These are phyloP conservation scores for Fomitopsis pinicola DNA, from an alignment of 1,284 basidiomycete species.

Conservation along the genomic window DNA sequence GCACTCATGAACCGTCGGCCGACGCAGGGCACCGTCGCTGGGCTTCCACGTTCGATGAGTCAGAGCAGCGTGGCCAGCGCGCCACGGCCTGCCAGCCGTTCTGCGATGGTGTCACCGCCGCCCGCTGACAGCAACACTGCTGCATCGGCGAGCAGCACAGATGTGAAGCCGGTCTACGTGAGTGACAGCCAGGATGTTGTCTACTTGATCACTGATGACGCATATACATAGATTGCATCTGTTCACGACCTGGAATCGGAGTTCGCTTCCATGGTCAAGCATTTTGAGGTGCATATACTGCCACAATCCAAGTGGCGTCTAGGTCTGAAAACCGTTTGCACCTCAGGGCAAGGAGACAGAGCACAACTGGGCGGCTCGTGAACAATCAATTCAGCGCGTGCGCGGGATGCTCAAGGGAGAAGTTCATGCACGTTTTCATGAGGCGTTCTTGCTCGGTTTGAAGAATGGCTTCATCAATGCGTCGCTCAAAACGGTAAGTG, in stretches of 20 bases:
- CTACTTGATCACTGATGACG: slow-evolving; percentile 1
- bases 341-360: slow-evolving; percentile 90
- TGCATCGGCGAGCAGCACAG: slow-evolving; percentile 36
- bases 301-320: background rate
- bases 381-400: slow-evolving; percentile 75
- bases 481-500: slow-evolving; percentile 80
- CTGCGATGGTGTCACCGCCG: slow-evolving; percentile 41
- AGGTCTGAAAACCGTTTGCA: slow-evolving; percentile 10
- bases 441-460: slow-evolving; percentile 71
- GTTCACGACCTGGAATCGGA: slow-evolving; percentile 83
- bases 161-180: slow-evolving; percentile 71
- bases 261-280: slow-evolving; percentile 72
- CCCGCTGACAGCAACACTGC: slow-evolving; percentile 28
- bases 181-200: slow-evolving; percentile 24
- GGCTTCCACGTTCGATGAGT: slow-evolving; percentile 44
- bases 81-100: slow-evolving; percentile 55
- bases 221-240: slow-evolving; percentile 69
- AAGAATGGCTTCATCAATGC: slow-evolving; percentile 79
- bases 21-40: slow-evolving; percentile 18
- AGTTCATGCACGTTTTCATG: slow-evolving; percentile 68
- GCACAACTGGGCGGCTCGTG: slow-evolving; percentile 90
- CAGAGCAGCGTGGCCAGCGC: slow-evolving; percentile 41
- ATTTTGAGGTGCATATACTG: slow-evolving; percentile 64
- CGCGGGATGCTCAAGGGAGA: slow-evolving; percentile 91
- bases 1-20: slow-evolving; percentile 52